Evolutionary conservation across 179 eudicot genomes (phyloP), one percentile per base, ranked within the genome.

Genomic region (Pouteria campechiana): DNA sequence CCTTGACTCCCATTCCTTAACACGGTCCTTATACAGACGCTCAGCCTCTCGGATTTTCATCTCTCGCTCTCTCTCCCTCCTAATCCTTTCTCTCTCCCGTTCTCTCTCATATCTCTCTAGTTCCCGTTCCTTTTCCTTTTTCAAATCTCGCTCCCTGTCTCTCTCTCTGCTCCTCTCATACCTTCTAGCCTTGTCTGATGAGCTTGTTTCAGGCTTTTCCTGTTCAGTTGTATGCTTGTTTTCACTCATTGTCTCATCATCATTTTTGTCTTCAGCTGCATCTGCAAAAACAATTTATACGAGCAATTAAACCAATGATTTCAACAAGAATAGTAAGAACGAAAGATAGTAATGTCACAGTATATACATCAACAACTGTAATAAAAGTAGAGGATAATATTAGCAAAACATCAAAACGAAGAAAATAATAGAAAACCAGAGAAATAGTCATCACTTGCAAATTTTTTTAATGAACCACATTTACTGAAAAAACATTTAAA

Each of bases 41-140:
- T 92, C 99, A 54, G 84, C 93, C 59, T 78, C 90, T 57, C 79
- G 86, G 36, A 72, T 68, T 64, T 77, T 87, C 10, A 76, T 50
- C 43, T 83, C 89, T 61, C 99, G 70, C 24, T 79, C 85, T 68
- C 81, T 79, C 71, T 88, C 99, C 60, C 99, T 65, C 68, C 78
- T 79, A 49, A 75, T 73, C 45, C 93, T 78, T 22, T 92, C 99
- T 46, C 84, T 94, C 69, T 83, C 96, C 41, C 96, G 71, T 32
- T 87, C 96, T 70, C 83, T 73, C 70, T 92, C 96, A 25, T 79
- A 62, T 63, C 94, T 83, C 48, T 92, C 96, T 28, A 92, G 78
- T 61, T 92, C 96, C 57, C 88, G 68, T 68, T 82, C 99, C 58
- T 74, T 87, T 19, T 87, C 94, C 46, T 81, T 71, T 48, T 77